A percentile compares a stretch with the other conserved stretches of the same genome.
Conservation (phyloP, 148 eudicot species). For the Selenicereus undatus region DNA sequence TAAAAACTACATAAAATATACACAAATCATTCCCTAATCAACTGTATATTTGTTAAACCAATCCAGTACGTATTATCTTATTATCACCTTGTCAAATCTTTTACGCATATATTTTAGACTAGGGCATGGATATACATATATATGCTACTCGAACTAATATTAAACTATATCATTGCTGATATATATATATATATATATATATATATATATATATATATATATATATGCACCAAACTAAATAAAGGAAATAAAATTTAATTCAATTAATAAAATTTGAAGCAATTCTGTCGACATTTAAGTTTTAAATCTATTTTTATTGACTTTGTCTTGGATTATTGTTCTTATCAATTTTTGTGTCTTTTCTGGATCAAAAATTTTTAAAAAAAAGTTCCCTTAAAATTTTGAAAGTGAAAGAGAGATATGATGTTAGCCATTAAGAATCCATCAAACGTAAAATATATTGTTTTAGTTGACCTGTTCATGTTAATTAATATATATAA, state of each 20-base stretch:
- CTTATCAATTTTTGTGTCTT: not conserved
- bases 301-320: too few relatives aligned
- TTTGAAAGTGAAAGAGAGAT: not conserved
- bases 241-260: too few relatives aligned
- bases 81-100: not conserved
- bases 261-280: too few relatives aligned
- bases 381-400: not conserved
- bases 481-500: not conserved
- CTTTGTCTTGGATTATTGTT: too few relatives aligned
- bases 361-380: not conserved
- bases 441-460: not conserved
- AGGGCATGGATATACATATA: not conserved
- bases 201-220: not conserved
- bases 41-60: not conserved
- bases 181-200: too few relatives aligned
- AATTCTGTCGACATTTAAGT: too few relatives aligned
- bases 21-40: not conserved
- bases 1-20: too few relatives aligned
- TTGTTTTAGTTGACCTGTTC: slow-evolving; percentile 21
- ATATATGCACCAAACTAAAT: not conserved
- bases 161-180: not conserved
- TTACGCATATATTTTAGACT: not conserved
- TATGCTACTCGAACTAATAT: not conserved
- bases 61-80: not conserved
- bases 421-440: not conserved